Evolutionary conservation across 2,329 filamentous ascomycete species (phyloP).

Genomic region (Fusarium sororula): DNA sequence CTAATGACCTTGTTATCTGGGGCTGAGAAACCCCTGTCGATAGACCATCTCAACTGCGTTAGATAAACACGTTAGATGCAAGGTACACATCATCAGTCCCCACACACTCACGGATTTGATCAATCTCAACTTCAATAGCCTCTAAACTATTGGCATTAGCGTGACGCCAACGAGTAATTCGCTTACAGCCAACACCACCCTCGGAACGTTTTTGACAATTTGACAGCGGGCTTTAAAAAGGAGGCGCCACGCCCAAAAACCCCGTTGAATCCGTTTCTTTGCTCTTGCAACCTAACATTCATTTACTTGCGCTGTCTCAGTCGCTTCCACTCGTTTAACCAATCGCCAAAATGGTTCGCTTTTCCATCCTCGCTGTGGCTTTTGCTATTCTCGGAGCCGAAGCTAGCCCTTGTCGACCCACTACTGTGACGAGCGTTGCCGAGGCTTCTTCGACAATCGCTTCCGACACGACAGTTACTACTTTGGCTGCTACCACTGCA

Average conservation of each 20-base stretch:
- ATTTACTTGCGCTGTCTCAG: background rate
- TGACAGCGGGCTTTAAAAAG: background rate
- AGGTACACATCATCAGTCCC: background rate
- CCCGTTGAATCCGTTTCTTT: fast-evolving
- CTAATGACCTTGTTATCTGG: background rate
- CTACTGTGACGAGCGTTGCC: background rate
- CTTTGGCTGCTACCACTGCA: background rate
- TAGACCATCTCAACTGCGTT: background rate
- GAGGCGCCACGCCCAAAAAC: background rate
- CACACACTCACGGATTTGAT: background rate
- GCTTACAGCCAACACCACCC: background rate
- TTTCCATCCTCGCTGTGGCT: background rate
- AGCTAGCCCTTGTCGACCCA: background rate
- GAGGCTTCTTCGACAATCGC: background rate
- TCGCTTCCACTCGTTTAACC: background rate
- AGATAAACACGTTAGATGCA: background rate
- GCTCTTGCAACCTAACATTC: background rate
- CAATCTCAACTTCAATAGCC: background rate
- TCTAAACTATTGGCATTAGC: background rate
- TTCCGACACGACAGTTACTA: background rate
- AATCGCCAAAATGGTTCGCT: background rate
- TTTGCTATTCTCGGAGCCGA: background rate
- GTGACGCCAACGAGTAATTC: background rate
- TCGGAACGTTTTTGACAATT: background rate
- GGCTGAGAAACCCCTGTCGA: background rate